Base-by-base conservation (phyloP, 2,329 filamentous ascomycete genomes). In the Trichoderma breve region DNA sequence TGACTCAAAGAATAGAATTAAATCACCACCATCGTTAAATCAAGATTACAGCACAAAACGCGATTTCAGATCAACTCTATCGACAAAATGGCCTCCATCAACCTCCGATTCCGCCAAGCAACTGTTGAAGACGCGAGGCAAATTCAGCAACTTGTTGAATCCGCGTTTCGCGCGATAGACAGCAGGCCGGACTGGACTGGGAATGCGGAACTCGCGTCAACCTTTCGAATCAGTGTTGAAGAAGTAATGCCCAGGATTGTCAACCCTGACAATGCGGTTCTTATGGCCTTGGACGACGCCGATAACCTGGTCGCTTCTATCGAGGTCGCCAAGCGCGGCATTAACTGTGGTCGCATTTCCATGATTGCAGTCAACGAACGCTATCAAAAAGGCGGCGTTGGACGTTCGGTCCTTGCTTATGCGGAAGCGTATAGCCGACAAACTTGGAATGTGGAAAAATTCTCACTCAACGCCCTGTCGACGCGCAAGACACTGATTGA, bases 191-290 rank as follows among this genome's bases (percentile, higher is more conserved):
- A 76, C 71, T 82, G 81, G 81, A 80, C 80, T 0, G 83, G 77
- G 4, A 76, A 82, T 68, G 75, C 79, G 39, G 77, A 77, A 88
- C 86, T 94, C 8, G 92, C 88, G 58, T 92, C 91, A 12, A 89
- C 86, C 64, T 93, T 93, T 81, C 91, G 88, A 3, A 91, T 92
- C 2, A 86, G 87, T 64, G 91, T 93, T 76, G 88, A 91, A 72
- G 89, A 92, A 78, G 79, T 86, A 24, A 89, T 89, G 0, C 88
- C 91, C 12, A 87, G 83, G 4, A 82, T 84, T 63, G 60, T 65
- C 15, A 75, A 74, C 0, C 75, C 77, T 0, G 75, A 81, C 21
- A 75, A 76, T 9, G 78, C 70, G 0, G 76, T 81, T n/a, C 67
- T 83, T 3, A 76, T 81, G 32, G 80, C 77, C 32, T 14, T 60